Base-by-base conservation (phyloP, 2,329 filamentous ascomycete genomes). In the Epichloe sp. region DNA sequence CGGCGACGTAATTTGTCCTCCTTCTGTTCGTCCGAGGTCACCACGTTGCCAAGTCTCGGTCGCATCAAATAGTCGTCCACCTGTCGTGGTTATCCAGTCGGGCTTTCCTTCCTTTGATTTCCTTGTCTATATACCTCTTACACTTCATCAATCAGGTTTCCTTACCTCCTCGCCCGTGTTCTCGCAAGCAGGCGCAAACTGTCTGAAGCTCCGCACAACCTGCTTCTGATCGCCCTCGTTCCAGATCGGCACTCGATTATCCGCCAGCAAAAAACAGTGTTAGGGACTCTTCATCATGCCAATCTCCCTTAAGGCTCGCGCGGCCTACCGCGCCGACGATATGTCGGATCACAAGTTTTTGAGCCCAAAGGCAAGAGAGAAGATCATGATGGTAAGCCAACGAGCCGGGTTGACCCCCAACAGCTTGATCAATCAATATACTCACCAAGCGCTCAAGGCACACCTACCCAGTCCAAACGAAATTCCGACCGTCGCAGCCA, bases 301-400 rank as follows among this genome's bases (percentile, higher is more conserved):
- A 36, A 63, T 71, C 56, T 65, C 63, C 21, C 46, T 58, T 41
- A 61, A 62, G 54, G 69, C 68, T 54, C 67, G 64, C 52, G 61
- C 63, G 59, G 61, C 63, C 48, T 72, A 73, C 53, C 62, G 70
- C 50, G 63, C 64, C 54, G 70, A 73, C 53, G 69, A 71, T 47
- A 55, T 55, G 43, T 52, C 60, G 6, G 50, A 60, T 17, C 68
- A 72, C 50, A 59, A 48, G 3, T 56, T 70, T 8, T 51, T 72
- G 37, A 58, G 56, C 31, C 65, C 70, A 36, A 54, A 65, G 49
- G 66, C 71, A 47, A 67, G 61, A 50, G 59, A 67, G 17, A 62
- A 62, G 31, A 62, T 72, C 56, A 57, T 72, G 36, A 55, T 61
- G 55, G 70, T 71, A 54, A 19, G 61, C 14, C 12, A 3, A n/a